Conservation (phyloP, 1,284 basidiomycete species). For the Sanguinoderma infundibulare region DNA sequence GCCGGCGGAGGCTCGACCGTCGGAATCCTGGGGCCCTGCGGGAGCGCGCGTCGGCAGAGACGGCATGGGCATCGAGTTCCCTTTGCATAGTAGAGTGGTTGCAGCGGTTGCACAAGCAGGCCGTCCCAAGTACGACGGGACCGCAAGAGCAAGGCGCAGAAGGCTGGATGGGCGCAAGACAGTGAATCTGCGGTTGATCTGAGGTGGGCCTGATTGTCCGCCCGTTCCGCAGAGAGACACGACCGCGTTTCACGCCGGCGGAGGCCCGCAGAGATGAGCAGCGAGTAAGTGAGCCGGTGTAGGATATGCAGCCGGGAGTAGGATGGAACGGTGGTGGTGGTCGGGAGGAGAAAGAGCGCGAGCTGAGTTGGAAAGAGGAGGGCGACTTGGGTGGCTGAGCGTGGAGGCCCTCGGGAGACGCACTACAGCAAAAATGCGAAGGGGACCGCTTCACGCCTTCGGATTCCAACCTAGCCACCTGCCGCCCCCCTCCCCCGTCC, state of each 20-base stretch:
- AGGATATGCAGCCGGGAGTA: neutral
- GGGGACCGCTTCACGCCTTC: slow-evolving; percentile 37
- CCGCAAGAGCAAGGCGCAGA: slow-evolving; percentile 8
- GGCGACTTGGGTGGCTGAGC: slow-evolving; percentile 29
- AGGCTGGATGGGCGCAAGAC: slow-evolving; percentile 9
- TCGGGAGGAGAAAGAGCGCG: slow-evolving; percentile 14
- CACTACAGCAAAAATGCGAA: slow-evolving; percentile 39
- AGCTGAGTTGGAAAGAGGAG: slow-evolving; percentile 28
- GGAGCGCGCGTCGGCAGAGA: slow-evolving; percentile 12
- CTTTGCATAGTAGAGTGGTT: neutral
- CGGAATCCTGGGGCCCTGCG: neutral
- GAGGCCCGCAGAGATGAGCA: slow-evolving; percentile 3
- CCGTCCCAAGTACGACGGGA: slow-evolving; percentile 3
- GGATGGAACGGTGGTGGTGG: slow-evolving; percentile 13
- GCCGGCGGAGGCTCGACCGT: neutral
- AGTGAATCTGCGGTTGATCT: slow-evolving; percentile 21
- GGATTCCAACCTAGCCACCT: slow-evolving; percentile 36
- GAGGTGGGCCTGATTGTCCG: slow-evolving; percentile 18
- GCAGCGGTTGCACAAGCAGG: neutral
- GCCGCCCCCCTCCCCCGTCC: slow-evolving; percentile 31
- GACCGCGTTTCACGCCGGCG: slow-evolving; percentile 17
- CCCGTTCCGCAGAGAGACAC: slow-evolving; percentile 9
- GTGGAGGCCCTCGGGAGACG: slow-evolving; percentile 36
- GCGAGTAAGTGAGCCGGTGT: neutral
- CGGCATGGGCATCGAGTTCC: slow-evolving; percentile 9